Base-by-base conservation (phyloP, 805 yeast genomes). In the Starmera quercuum region DNA sequence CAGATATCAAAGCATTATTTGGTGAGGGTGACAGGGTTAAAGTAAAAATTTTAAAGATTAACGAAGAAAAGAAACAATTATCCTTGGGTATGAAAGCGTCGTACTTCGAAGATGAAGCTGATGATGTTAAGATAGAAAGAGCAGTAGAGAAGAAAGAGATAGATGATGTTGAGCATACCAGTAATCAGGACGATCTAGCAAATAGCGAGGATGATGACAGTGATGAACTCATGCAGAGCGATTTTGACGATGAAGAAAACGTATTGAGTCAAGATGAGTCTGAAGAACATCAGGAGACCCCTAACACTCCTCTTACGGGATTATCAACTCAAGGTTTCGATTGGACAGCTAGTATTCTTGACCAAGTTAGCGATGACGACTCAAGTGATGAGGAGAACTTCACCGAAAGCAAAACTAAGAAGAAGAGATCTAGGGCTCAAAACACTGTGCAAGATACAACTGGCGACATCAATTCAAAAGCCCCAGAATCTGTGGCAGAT, bases 21-120 rank as follows among this genome's bases (percentile, higher is more conserved):
- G 80, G 83, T 35, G 84, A 75, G 48, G 97, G 97, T 44, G 97
- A 90, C 53, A 70, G 81, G 41, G 97, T 90, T 29, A 85, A 85
- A 61, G 95, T 85, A 23, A 82, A 81, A 61, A 68, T 90, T 25
- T 64, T 88, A 45, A 71, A 66, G 20, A 64, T 80, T 21, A 78
- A 83, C 48, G 36, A 45, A 2, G 75, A 65, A 9, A 86, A 82
- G 66, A 79, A 78, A 40, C 88, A 83, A 52, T 52, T 90, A 15
- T 78, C 95, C 1, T 69, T 90, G 40, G 96, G 97, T 42, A 79
- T 90, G 88, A 90, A 87, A 64, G 97, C 97, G 3, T 83, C 95
- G 4, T 86, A 81, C 59, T 92, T 90, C 56, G 54, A 53, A 20
- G 60, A 53, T 6, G 57, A 46, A 12, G 63, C 47, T n/a, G 64